These are phyloP conservation scores for Euphorbia celastroides DNA, from an alignment of 441 rosid species.

Conservation along the genomic window DNA sequence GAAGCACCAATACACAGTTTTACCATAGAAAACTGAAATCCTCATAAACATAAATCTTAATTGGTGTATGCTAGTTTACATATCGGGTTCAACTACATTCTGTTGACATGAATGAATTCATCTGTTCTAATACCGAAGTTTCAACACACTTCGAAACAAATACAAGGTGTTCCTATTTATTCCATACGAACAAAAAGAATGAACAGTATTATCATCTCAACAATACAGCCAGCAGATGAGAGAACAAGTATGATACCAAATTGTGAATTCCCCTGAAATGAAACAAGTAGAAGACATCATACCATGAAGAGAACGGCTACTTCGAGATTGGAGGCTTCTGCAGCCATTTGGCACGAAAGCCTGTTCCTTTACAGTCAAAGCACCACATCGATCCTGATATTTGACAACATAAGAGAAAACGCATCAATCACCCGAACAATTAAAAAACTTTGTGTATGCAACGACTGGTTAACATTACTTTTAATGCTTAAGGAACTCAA, in stretches of 20 bases:
- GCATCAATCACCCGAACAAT: background rate
- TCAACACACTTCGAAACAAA: background rate
- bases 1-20: too few species aligned
- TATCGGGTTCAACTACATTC: background rate
- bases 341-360: constrained; percentile 95
- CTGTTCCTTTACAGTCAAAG: constrained; percentile 56
- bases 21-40: too few species aligned
- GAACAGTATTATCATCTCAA: background rate
- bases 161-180: background rate
- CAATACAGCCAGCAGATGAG: background rate
- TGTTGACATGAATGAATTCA: background rate
- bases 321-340: constrained; percentile 31
- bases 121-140: background rate
- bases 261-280: background rate
- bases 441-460: background rate
- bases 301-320: background rate
- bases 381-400: constrained; percentile 58
- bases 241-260: background rate
- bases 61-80: too few species aligned
- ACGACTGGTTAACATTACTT: too few species aligned
- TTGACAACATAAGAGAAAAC: background rate
- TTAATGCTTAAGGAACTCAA: too few species aligned
- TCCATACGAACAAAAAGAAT: too few species aligned
- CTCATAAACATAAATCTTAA: too few species aligned
- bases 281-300: constrained; percentile 6